phyloP scores from a whole-genome alignment of 2,329 filamentous ascomycete genomes.

The Hawksworthiomyces lignivorus region DNA sequence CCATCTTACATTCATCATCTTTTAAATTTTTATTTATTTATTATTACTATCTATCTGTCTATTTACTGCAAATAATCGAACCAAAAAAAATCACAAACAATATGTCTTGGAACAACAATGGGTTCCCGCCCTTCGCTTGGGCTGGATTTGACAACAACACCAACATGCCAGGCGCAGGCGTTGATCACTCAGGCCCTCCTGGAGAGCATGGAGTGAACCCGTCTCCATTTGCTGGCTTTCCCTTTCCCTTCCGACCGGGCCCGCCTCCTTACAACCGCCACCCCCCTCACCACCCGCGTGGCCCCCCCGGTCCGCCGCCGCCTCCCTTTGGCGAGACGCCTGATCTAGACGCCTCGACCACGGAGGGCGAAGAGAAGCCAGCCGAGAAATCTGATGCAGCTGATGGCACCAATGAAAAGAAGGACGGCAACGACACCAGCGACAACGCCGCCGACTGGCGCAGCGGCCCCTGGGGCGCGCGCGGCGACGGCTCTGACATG shows the following conservation, averaged over 20 bases:
- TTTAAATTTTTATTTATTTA: no score
- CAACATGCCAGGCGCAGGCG: conserved; percentile 20
- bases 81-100: no score
- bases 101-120: conserved; percentile 3
- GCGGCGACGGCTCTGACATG: conserved; percentile 2
- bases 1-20: no score
- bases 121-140: no score
- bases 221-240: conserved; percentile 1
- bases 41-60: no score
- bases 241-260: conserved; percentile 8
- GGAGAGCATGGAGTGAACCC: no score
- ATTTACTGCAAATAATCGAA: no score
- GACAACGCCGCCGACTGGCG: conserved; percentile 1
- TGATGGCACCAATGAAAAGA: neutral
- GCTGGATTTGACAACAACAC: no score
- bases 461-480: conserved; percentile 2
- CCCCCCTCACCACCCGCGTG: conserved; percentile 6
- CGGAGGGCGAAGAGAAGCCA: no score
- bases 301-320: conserved; percentile 9
- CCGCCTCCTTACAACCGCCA: conserved; percentile 14
- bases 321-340: neutral
- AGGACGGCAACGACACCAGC: neutral
- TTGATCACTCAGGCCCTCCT: conserved; percentile 29
- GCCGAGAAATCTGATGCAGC: no score
- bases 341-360: neutral